These are phyloP conservation scores for Candida ascalaphidarum DNA, from an alignment of 805 yeast species.

Conservation along the genomic window DNA sequence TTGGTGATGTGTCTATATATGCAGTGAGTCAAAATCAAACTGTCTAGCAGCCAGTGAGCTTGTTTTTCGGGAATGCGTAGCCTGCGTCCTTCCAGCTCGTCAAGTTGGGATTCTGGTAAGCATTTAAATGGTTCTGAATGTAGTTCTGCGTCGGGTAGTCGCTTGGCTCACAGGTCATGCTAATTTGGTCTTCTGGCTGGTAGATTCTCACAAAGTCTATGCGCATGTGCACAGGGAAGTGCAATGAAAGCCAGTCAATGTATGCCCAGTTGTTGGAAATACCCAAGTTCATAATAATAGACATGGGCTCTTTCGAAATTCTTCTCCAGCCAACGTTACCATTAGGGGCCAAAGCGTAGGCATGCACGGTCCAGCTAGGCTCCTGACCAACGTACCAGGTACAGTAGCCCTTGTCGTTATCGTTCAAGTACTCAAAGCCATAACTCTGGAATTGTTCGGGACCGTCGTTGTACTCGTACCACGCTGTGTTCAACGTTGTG, in stretches of 20 bases:
- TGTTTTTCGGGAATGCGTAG: constrained; percentile 48
- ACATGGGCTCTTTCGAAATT: constrained; percentile 30
- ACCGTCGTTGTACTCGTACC: constrained; percentile 19
- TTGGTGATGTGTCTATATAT: too few relatives aligned
- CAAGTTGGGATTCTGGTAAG: constrained; percentile 24
- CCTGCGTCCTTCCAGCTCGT: constrained; percentile 34
- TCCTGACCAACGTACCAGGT: constrained; percentile 23
- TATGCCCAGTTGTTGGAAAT: constrained; percentile 31
- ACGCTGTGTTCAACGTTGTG: constrained; percentile 24
- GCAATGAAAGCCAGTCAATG: constrained; percentile 25
- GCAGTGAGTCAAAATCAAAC: too few relatives aligned
- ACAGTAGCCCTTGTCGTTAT: constrained; percentile 20
- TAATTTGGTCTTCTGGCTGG: constrained; percentile 21
- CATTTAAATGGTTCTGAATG: constrained; percentile 20
- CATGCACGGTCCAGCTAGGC: constrained; percentile 18
- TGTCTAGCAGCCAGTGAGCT: constrained; percentile 5
- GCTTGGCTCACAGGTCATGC: constrained; percentile 29
- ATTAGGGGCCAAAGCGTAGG: constrained; percentile 29
- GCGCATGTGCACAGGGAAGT: constrained; percentile 27
- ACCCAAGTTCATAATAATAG: constrained; percentile 31
- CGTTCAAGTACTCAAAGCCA: constrained; percentile 26
- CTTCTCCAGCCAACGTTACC: constrained; percentile 29
- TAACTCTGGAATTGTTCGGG: constrained; percentile 20
- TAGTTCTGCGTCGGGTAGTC: constrained; percentile 29
- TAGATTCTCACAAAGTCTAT: constrained; percentile 34